Conservation (phyloP, 768 basidiomycete genomes). For the Termitomyces eurrhizus region DNA sequence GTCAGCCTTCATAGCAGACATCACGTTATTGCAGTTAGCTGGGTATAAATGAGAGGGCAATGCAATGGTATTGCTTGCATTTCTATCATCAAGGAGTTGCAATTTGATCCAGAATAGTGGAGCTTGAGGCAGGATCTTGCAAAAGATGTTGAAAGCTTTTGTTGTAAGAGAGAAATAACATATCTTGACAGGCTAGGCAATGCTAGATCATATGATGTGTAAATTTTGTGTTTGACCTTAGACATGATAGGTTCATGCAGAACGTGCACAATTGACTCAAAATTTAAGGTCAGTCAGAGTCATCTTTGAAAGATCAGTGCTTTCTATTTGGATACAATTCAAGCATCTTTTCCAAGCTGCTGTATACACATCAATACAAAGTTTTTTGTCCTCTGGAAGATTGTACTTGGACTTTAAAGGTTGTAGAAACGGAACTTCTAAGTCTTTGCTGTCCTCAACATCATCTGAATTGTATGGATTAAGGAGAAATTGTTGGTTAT, state of each 20-base stretch:
- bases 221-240: slow-evolving; percentile 39
- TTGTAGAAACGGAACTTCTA: slow-evolving; percentile 1
- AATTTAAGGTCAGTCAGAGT: neutral
- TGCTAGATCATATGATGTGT: slow-evolving; percentile 37
- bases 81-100: slow-evolving; percentile 16
- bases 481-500: neutral
- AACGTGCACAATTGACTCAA: slow-evolving; percentile 33
- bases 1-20: slow-evolving; percentile 49
- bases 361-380: slow-evolving; percentile 51
- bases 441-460: slow-evolving; percentile 2
- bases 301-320: neutral
- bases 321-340: slow-evolving; percentile 48
- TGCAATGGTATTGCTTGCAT: slow-evolving; percentile 14
- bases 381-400: slow-evolving; percentile 13
- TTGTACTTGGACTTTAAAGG: slow-evolving; percentile 10
- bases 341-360: slow-evolving; percentile 59
- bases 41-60: slow-evolving; percentile 53
- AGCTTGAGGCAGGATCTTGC: slow-evolving; percentile 41
- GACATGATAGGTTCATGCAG: slow-evolving; percentile 48
- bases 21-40: slow-evolving; percentile 50
- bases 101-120: slow-evolving; percentile 44
- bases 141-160: neutral
- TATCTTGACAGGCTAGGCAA: slow-evolving; percentile 58
- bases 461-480: neutral
- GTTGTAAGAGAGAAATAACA: slow-evolving; percentile 12